Percentiles rank a stretch among this genome's conserved stretches.
Evolutionary conservation across 495 filamentous ascomycete genomes (phyloP).

Genomic region (Aspergillus haitiensis): DNA sequence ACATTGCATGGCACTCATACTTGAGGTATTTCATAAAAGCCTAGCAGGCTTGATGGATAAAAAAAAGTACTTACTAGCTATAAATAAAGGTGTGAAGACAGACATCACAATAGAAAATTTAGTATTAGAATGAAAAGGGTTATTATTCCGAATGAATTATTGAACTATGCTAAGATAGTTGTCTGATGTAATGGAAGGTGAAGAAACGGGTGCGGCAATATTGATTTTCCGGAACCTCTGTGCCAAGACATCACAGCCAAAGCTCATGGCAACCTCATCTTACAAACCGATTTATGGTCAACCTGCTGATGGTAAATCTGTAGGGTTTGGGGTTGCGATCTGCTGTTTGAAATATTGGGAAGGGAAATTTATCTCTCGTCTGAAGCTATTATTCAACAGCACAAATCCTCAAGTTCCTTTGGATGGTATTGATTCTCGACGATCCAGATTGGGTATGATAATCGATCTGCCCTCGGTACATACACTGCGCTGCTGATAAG

Average conservation of each 20-base stretch:
- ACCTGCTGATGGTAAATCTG: conserved; percentile 11
- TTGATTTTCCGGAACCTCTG: conserved; percentile 28
- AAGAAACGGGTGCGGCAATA: conserved; percentile 11
- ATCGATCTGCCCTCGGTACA: conserved; percentile 15
- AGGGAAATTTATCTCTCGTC: neutral
- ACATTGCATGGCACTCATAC: too few species aligned
- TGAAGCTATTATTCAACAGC: neutral
- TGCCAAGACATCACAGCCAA: conserved; percentile 34
- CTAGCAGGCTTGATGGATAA: too few species aligned
- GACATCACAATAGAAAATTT: too few species aligned
- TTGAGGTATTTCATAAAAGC: too few species aligned
- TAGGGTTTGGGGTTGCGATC: conserved; percentile 4
- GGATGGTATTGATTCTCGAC: conserved; percentile 9
- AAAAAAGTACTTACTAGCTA: too few species aligned
- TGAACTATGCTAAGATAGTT: neutral
- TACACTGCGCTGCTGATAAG: conserved; percentile 25
- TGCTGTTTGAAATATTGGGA: neutral
- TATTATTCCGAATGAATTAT: neutral
- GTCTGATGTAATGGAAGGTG: neutral
- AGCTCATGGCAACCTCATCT: conserved; percentile 23
- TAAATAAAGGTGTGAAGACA: too few species aligned
- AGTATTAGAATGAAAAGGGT: neutral
- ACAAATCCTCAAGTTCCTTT: neutral
- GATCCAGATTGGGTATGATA: conserved; percentile 22
- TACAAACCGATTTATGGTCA: neutral